phyloP scores from a whole-genome alignment of 495 filamentous ascomycete genomes.

The Neurospora sp. region DNA sequence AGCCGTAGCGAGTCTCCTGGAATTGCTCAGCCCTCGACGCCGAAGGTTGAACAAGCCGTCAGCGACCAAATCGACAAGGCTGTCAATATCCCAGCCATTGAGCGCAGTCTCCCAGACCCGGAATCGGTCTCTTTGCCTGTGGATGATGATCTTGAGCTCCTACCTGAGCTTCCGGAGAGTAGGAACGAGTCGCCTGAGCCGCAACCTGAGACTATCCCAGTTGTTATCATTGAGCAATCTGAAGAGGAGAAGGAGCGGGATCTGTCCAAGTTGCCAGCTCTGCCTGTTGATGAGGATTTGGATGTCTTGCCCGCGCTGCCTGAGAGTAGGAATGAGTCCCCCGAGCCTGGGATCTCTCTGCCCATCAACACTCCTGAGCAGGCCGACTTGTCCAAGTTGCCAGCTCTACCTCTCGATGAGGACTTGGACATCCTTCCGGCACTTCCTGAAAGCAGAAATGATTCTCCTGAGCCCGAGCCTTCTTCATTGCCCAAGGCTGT shows the following conservation, averaged over 20 bases:
- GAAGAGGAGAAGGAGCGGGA: constrained; percentile 5
- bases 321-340: neutral
- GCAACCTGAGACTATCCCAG: neutral
- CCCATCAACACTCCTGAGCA: too few species aligned
- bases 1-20: constrained; percentile 4
- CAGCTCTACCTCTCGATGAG: neutral
- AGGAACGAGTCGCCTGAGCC: constrained; percentile 2
- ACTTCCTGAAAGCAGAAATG: neutral
- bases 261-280: neutral
- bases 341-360: neutral
- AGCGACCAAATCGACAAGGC: neutral
- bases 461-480: neutral
- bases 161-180: constrained; percentile 11
- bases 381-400: neutral
- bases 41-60: neutral
- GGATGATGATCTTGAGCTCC: neutral
- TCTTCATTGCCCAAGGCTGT: neutral
- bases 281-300: neutral
- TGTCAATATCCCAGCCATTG: neutral
- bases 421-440: neutral
- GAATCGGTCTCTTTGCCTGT: neutral
- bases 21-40: neutral
- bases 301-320: neutral
- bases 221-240: neutral
- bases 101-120: neutral